Evolutionary conservation across 2,329 filamentous ascomycete species (phyloP).

Genomic region (Hortaea sp.): DNA sequence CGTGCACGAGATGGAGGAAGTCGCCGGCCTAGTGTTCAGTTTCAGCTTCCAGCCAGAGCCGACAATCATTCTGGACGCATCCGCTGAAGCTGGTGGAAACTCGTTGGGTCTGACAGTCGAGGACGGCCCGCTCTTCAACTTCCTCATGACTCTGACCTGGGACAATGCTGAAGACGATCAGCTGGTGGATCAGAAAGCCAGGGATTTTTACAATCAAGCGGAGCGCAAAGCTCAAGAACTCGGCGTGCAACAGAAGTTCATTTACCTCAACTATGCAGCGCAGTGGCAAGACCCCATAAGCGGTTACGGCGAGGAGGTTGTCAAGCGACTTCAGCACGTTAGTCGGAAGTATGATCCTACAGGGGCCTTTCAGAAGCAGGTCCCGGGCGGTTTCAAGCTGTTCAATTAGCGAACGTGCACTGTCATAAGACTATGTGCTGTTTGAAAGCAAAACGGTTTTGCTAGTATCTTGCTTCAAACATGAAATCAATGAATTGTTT

Average conservation of each 20-base stretch:
- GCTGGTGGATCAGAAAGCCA: conserved; percentile 4
- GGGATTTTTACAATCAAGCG: conserved; percentile 3
- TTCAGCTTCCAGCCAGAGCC: conserved; percentile 9
- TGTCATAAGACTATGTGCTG: too few species aligned
- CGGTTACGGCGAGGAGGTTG: conserved; percentile 13
- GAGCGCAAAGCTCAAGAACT: conserved; percentile 4
- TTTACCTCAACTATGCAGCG: conserved; percentile 15
- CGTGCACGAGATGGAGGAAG: conserved; percentile 1
- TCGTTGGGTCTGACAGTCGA: conserved; percentile 8
- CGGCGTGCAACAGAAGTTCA: conserved; percentile 5
- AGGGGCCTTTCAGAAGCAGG: conserved; percentile 12
- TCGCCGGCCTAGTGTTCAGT: conserved; percentile 5
- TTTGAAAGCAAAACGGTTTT: too few species aligned
- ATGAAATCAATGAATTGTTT: too few species aligned
- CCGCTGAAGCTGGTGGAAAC: conserved; percentile 8
- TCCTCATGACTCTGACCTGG: conserved; percentile 9
- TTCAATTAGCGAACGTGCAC: background rate
- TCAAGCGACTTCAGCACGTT: conserved; percentile 8
- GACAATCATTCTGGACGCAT: conserved; percentile 2
- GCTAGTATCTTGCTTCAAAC: too few species aligned
- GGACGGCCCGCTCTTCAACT: conserved; percentile 9
- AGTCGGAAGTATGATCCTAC: conserved; percentile 11
- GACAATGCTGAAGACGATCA: conserved; percentile 6
- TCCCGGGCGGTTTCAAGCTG: conserved; percentile 14
- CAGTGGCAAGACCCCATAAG: conserved; percentile 12